Base-by-base conservation (phyloP, 257 asterid genomes). In the Plectranthus barbatus region DNA sequence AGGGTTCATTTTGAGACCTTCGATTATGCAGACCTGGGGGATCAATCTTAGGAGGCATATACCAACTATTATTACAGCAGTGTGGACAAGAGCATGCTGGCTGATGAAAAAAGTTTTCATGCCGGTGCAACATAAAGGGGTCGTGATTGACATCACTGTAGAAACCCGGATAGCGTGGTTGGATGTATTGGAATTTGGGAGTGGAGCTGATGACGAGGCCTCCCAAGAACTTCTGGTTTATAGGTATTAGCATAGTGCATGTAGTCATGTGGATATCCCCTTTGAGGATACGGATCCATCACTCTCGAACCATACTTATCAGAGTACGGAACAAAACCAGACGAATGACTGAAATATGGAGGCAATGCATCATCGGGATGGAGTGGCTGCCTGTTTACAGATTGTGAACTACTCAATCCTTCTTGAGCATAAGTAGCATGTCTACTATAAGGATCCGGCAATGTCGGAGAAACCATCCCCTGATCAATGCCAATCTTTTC, bases 81-180 rank as follows among this genome's bases (percentile, higher is more conserved):
- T 88, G 90, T 70, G 67, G 76, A 53, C 94, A 91, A 56, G 95
- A 81, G 83, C 96, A 92, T 17, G 95, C 72, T 4, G 93, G 82
- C 71, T 85, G 97, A 69, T 83, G 94, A 59, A 77, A 80, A 68
- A 80, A 74, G 71, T 81, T 78, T 68, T 86, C 95, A 37, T 79
- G 97, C 17, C 84, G 77, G 55, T 83, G 85, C 46, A 89, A 73
- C 70, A 79, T 72, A 71, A 77, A 77, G 55, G 56, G 79, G 17
- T 84, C 90, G 8, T 68, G 83, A 58, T 72, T 80, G 56, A 68
- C 75, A 69, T 81, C 85, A 10, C 74, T 66, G 45, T 71, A 68
- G 47, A 67, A 83, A 44, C 85, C 85, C 9, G 85, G 84, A 64
- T 72, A 70, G 47, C 72, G 83, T 68, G 79, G 60, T 47, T 70